A percentile compares a stretch with the other conserved stretches of the same genome.
Conservation (phyloP, 2,329 filamentous ascomycete genomes). For the Pseudopyrenochaeta lycopersici region DNA sequence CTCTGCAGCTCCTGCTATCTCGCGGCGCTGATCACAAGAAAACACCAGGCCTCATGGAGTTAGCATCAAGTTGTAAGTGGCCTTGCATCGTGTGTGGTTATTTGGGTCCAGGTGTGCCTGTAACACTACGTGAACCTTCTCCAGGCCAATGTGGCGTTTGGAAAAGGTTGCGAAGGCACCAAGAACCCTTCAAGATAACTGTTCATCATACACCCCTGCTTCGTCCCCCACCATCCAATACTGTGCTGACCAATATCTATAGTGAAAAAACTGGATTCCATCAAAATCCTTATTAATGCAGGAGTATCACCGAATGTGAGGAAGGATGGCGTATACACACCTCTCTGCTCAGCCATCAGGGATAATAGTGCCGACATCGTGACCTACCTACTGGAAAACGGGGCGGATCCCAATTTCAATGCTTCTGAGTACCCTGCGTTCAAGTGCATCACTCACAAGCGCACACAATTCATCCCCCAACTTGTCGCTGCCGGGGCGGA, state of each 20-base stretch:
- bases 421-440: constrained; percentile 72
- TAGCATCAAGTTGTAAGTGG: constrained; percentile 65
- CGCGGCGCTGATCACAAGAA: constrained; percentile 69
- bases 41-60: constrained; percentile 70
- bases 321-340: constrained; percentile 74
- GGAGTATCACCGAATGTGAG: constrained; percentile 69
- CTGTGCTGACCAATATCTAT: too few relatives aligned
- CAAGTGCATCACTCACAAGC: constrained; percentile 74
- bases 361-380: constrained; percentile 72
- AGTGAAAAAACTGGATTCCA: constrained; percentile 67
- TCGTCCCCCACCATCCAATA: too few relatives aligned
- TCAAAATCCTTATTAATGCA: constrained; percentile 65
- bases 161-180: too few relatives aligned
- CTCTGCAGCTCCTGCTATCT: constrained; percentile 66
- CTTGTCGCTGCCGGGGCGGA: constrained; percentile 68
- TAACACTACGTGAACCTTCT: too few relatives aligned
- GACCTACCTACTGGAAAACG: constrained; percentile 64
- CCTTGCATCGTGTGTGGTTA: background rate
- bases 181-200: too few relatives aligned
- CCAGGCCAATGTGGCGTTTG: too few relatives aligned
- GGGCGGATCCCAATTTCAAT: constrained; percentile 62
- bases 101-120: too few relatives aligned
- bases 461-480: constrained; percentile 67
- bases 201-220: too few relatives aligned
- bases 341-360: constrained; percentile 73